Base-by-base conservation (phyloP, 805 yeast species). In the Kuraishia piskuri region DNA sequence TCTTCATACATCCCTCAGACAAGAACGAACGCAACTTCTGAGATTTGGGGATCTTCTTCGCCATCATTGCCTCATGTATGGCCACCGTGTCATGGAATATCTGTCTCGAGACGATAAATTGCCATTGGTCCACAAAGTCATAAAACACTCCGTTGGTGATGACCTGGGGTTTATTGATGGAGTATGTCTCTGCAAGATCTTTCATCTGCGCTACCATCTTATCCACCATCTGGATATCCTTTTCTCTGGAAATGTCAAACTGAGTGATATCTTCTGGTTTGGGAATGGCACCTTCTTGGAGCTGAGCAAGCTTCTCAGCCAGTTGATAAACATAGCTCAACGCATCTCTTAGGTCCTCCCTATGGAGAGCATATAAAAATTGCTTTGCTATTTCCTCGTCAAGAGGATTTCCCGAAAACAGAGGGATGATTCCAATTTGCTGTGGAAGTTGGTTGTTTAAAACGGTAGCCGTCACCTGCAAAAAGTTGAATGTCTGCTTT, bases 371-470 rank as follows among this genome's bases (percentile, higher is more conserved):
- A 25, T 57, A 61, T 9, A 58, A 54, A 25, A 68, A 59, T 40
- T 67, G 66, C 26, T 60, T 60, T 0, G 68, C 63, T 20, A 61
- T 52, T 8, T 56, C 52, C 22, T 52, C 53, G 55, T 68, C 69
- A 8, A 50, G 46, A 2, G 54, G 59, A 12, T 60, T 54, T 5
- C 63, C 66, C 8, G 47, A 22, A 8, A 67, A 62, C 2, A 86
- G 54, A 0, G 98, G 96, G n/a, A 92, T 71, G 2, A 92, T 57
- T 6, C 97, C 99, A 51, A 92, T 63, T 65, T 91, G 86, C 58
- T 90, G 86, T 0, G 96, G 88, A 19, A 87, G 74, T 1, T 82
- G 80, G 47, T 79, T 76, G 12, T 76, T 72, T n/a, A 82, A 61
- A 2, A 82, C 70, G 2, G 78, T 66, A 23, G 75, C 72, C 1